Percentiles rank a stretch among this genome's conserved stretches.
These are phyloP conservation scores for Pythium apleroticum DNA, from an alignment of 352 stramenopile species.

Conservation along the genomic window DNA sequence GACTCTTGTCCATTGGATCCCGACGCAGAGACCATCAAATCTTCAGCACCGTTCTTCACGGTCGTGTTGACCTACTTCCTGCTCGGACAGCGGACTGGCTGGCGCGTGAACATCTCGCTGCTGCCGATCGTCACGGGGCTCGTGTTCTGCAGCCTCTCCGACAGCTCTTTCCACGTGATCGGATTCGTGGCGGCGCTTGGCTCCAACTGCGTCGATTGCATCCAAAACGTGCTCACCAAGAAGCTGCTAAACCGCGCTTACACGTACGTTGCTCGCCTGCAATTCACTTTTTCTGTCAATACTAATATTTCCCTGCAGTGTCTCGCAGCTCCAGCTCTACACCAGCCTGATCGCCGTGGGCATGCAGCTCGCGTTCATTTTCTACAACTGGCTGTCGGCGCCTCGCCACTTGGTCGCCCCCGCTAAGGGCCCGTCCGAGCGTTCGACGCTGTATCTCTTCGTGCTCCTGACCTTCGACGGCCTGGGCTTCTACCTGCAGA, in stretches of 20 bases:
- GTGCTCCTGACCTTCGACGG: constrained; percentile 64
- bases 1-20: not conserved
- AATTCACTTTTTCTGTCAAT: not conserved
- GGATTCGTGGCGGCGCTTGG: constrained; percentile 88
- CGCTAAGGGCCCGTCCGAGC: constrained; percentile 24
- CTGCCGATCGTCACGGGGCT: constrained; percentile 86
- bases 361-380: constrained; percentile 85
- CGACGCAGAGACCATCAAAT: constrained; percentile 89
- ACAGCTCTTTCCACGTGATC: constrained; percentile 86
- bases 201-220: constrained; percentile 91
- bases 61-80: constrained; percentile 87
- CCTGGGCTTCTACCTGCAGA: constrained; percentile 90
- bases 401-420: constrained; percentile 30
- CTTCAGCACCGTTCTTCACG: constrained; percentile 90
- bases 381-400: constrained; percentile 59
- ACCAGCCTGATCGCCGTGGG: constrained; percentile 81
- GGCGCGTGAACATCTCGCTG: constrained; percentile 82
- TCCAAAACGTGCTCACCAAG: constrained; percentile 92
- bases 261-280: constrained; percentile 41
- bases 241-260: constrained; percentile 80
- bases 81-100: constrained; percentile 78
- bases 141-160: constrained; percentile 84
- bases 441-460: constrained; percentile 47
- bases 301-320: constrained; percentile 30
- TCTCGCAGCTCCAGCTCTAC: constrained; percentile 89